Evolutionary conservation across 148 eudicot species (phyloP).

Genomic region (Talinum fruticosum): DNA sequence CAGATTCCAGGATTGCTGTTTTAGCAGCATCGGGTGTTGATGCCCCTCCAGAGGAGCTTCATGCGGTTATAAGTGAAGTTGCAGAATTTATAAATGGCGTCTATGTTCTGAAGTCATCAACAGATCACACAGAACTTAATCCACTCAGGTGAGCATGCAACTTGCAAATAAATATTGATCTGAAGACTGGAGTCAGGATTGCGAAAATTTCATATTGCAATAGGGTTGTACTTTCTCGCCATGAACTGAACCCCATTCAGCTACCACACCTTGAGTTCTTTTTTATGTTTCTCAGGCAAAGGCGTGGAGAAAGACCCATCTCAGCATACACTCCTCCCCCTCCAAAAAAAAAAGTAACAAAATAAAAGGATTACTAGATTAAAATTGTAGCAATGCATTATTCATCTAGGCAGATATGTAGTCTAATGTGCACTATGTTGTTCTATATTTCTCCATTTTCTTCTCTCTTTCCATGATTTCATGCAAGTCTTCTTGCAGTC

Average conservation of each 20-base stretch:
- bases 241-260: background rate
- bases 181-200: background rate
- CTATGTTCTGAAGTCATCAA: slow-evolving; percentile 60
- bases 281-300: background rate
- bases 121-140: slow-evolving; percentile 60
- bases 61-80: slow-evolving; percentile 49
- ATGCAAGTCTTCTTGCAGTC: background rate
- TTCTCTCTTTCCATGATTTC: background rate
- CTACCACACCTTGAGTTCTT: background rate
- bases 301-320: background rate
- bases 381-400: background rate
- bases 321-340: background rate
- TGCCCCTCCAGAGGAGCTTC: slow-evolving; percentile 66
- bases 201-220: background rate
- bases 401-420: background rate
- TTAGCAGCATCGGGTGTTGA: slow-evolving; percentile 55
- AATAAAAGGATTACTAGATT: background rate
- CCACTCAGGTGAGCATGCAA: slow-evolving; percentile 54
- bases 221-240: background rate
- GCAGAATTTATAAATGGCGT: slow-evolving; percentile 65
- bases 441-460: background rate
- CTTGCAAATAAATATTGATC: too few relatives aligned
- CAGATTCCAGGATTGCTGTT: slow-evolving; percentile 41
- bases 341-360: background rate
- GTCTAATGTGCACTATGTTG: background rate